Conservation (phyloP, 2,329 filamentous ascomycete species). For the Leptographium wingfieldii region DNA sequence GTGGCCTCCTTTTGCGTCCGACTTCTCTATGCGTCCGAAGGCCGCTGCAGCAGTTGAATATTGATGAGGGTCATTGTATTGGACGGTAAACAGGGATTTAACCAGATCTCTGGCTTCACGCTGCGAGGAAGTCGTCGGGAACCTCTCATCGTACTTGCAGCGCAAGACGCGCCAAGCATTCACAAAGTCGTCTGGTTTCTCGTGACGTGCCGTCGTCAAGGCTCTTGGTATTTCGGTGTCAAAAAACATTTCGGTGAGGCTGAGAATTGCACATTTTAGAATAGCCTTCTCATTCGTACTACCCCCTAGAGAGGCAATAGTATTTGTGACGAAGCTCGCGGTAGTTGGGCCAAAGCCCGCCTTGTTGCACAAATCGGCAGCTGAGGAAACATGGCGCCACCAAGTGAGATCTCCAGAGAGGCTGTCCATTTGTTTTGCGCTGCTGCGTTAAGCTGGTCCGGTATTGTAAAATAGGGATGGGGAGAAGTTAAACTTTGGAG, state of each 20-base stretch:
- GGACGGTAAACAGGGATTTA: neutral
- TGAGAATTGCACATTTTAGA: neutral
- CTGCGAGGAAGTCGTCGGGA: neutral
- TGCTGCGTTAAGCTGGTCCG: too few relatives aligned
- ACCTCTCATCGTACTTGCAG: neutral
- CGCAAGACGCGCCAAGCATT: neutral
- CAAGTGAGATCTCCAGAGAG: neutral
- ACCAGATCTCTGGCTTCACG: neutral
- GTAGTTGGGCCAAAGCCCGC: neutral
- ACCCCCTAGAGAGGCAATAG: neutral
- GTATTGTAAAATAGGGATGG: too few relatives aligned
- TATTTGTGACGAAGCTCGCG: neutral
- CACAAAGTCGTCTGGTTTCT: neutral
- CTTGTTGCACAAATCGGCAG: neutral
- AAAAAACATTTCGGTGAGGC: neutral
- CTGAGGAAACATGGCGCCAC: neutral
- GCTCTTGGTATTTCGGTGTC: neutral
- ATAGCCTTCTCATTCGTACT: too few relatives aligned
- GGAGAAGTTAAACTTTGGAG: too few relatives aligned
- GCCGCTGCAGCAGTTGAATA: neutral
- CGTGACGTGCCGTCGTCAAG: neutral
- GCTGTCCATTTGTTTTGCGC: too few relatives aligned
- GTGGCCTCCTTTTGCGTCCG: neutral
- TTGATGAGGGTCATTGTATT: neutral
- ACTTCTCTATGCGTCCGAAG: neutral